Conservation (phyloP, 768 basidiomycete species). For the Boletus edulis region DNA sequence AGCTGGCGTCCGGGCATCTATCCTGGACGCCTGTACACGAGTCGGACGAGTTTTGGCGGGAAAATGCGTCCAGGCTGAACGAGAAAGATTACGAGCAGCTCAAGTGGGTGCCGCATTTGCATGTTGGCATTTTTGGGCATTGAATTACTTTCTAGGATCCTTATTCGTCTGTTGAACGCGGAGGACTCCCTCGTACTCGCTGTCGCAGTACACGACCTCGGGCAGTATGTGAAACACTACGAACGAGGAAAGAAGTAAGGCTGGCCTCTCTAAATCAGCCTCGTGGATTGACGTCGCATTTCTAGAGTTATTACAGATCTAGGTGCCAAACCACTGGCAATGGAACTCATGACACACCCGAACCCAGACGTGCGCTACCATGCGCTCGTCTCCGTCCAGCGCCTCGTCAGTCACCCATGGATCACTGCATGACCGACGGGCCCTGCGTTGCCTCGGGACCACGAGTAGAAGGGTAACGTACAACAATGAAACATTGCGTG, state of each 20-base stretch:
- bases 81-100: conserved; percentile 83
- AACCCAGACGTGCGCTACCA: conserved; percentile 91
- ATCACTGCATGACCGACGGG: conserved; percentile 35
- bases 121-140: not conserved
- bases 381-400: conserved; percentile 86
- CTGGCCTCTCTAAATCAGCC: not conserved
- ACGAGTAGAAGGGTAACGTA: not conserved
- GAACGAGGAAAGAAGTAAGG: conserved; percentile 90
- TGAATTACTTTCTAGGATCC: conserved; percentile 44
- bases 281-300: not conserved
- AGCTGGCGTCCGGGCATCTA: conserved; percentile 84
- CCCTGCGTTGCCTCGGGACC: not conserved
- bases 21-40: conserved; percentile 97
- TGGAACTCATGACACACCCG: conserved; percentile 90
- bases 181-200: conserved; percentile 78
- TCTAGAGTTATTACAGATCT: conserved; percentile 75
- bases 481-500: conserved; percentile 4
- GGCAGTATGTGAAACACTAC: conserved; percentile 89
- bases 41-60: conserved; percentile 97
- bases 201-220: conserved; percentile 90
- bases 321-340: conserved; percentile 81
- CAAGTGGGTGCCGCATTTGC: conserved; percentile 49
- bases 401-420: conserved; percentile 91
- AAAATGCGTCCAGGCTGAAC: conserved; percentile 84
- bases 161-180: conserved; percentile 68